These are phyloP conservation scores for Scutellaria baicalensis DNA, from an alignment of 257 asterid species.

Conservation along the genomic window DNA sequence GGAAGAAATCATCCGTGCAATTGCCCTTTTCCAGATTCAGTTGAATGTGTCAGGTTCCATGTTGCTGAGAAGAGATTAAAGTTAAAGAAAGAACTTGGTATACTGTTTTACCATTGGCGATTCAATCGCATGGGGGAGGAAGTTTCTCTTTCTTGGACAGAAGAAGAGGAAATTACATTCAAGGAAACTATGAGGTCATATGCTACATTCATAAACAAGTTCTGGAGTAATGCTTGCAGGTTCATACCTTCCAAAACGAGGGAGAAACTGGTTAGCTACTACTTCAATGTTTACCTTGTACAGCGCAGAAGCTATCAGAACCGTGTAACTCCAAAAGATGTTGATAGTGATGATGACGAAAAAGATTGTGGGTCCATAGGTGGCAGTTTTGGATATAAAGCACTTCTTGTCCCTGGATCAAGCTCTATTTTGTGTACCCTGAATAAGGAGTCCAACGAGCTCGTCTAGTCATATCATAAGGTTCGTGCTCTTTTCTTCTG, in stretches of 20 bases:
- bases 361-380: slow-evolving; percentile 61
- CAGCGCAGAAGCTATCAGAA: slow-evolving; percentile 73
- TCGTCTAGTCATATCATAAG: slow-evolving; percentile 24
- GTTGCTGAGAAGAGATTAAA: slow-evolving; percentile 55
- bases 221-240: slow-evolving; percentile 34
- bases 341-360: slow-evolving; percentile 87
- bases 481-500: background rate
- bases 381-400: slow-evolving; percentile 44
- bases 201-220: slow-evolving; percentile 23
- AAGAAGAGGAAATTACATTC: slow-evolving; percentile 50
- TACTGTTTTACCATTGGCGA: slow-evolving; percentile 42
- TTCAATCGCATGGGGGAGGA: slow-evolving; percentile 85
- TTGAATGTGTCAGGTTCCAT: slow-evolving; percentile 69
- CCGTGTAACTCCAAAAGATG: slow-evolving; percentile 54
- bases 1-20: slow-evolving; percentile 39
- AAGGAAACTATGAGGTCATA: slow-evolving; percentile 35
- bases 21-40: slow-evolving; percentile 41
- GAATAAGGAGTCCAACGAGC: slow-evolving; percentile 40
- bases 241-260: slow-evolving; percentile 49
- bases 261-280: slow-evolving; percentile 58
- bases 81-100: slow-evolving; percentile 49
- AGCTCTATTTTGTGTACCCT: slow-evolving; percentile 31
- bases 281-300: slow-evolving; percentile 56
- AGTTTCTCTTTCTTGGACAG: slow-evolving; percentile 76
- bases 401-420: slow-evolving; percentile 31